phyloP scores from a whole-genome alignment of 495 filamentous ascomycete species.

The Neurospora tetraspora region DNA sequence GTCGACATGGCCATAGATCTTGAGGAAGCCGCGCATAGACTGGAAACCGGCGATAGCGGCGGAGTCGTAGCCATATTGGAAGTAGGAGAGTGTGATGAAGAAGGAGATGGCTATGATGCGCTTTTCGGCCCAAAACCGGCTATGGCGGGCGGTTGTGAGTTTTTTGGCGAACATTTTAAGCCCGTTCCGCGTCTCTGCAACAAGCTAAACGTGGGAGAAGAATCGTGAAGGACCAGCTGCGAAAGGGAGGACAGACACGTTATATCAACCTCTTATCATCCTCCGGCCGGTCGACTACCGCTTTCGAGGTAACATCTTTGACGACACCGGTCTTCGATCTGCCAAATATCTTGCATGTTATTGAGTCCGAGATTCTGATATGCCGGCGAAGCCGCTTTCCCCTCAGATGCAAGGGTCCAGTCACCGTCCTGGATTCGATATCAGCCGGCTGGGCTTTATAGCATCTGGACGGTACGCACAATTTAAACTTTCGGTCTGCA shows the following conservation, averaged over 20 bases:
- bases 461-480: background rate
- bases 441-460: background rate
- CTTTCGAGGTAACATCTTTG: background rate
- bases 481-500: background rate
- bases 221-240: background rate
- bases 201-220: background rate
- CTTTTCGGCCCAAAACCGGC: constrained; percentile 15
- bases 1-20: constrained; percentile 35
- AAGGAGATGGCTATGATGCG: constrained; percentile 21
- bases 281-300: background rate
- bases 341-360: background rate
- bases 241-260: background rate
- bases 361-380: background rate
- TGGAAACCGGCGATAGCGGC: constrained; percentile 32
- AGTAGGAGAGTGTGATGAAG: constrained; percentile 19
- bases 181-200: background rate
- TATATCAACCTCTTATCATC: background rate
- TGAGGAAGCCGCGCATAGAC: constrained; percentile 37
- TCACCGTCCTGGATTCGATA: background rate
- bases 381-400: background rate
- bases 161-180: background rate
- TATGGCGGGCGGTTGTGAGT: background rate
- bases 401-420: background rate
- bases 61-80: constrained; percentile 37
- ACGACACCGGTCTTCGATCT: background rate